A percentile compares a stretch with the other conserved stretches of the same genome.
Evolutionary conservation across 2,329 filamentous ascomycete genomes (phyloP).

Genomic region (Neoarthrinium moseri): DNA sequence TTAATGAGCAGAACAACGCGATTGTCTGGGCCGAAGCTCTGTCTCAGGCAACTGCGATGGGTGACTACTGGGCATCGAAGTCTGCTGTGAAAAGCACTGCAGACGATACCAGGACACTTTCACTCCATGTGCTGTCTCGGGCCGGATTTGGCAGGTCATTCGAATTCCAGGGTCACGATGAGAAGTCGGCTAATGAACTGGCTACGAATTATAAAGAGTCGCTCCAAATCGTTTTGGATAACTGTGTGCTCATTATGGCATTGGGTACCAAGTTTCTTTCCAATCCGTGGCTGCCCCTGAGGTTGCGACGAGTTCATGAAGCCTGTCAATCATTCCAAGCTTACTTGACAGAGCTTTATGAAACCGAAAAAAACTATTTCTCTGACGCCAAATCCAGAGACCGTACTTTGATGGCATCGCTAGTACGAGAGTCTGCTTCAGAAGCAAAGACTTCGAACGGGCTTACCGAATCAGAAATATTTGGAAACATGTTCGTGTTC

Average conservation of each 20-base stretch:
- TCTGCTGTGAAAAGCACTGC: conserved; percentile 16
- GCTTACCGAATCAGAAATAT: conserved; percentile 12
- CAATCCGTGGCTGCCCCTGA: conserved; percentile 17
- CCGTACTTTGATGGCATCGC: conserved; percentile 12
- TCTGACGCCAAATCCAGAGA: conserved; percentile 8
- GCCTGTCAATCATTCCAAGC: conserved; percentile 24
- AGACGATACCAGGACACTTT: conserved; percentile 22
- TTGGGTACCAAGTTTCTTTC: conserved; percentile 9
- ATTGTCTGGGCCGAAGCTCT: conserved; percentile 27
- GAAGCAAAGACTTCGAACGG: conserved; percentile 13
- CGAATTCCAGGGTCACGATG: conserved; percentile 17
- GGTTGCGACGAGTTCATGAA: conserved; percentile 16
- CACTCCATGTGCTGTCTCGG: conserved; percentile 26
- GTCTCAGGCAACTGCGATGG: conserved; percentile 22
- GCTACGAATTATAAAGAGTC: conserved; percentile 19
- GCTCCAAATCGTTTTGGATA: conserved; percentile 24
- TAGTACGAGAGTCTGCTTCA: conserved; percentile 10
- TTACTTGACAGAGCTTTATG: conserved; percentile 28
- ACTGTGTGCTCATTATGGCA: conserved; percentile 22
- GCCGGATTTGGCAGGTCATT: conserved; percentile 22
- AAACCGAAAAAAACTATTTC: conserved; percentile 26
- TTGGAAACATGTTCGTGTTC: conserved; percentile 26
- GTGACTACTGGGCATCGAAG: conserved; percentile 23
- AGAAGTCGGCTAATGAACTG: conserved; percentile 4
- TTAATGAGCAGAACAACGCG: conserved; percentile 28